Conservation (phyloP, 2,329 filamentous ascomycete genomes). For the Epichloe coenophiala region DNA sequence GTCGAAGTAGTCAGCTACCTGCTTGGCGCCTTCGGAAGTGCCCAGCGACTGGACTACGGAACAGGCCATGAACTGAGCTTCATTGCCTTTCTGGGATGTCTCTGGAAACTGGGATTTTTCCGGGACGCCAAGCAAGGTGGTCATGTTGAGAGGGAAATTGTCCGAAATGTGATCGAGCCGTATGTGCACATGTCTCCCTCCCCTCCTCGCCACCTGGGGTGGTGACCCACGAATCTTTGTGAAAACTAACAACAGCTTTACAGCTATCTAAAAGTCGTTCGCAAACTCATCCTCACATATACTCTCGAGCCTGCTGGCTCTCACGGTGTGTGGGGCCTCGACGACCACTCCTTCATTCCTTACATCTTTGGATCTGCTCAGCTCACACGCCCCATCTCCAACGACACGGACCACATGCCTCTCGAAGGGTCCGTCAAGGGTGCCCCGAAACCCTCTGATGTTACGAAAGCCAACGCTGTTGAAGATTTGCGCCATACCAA, state of each 20-base stretch:
- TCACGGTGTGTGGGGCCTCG: slow-evolving; percentile 96
- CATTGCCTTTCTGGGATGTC: slow-evolving; percentile 71
- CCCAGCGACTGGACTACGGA: slow-evolving; percentile 84
- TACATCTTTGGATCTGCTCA: slow-evolving; percentile 96
- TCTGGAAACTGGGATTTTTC: slow-evolving; percentile 87
- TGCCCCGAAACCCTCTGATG: slow-evolving; percentile 57
- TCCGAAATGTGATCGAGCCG: slow-evolving; percentile 72
- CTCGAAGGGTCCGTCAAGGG: slow-evolving; percentile 63
- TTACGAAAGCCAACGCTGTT: slow-evolving; percentile 52
- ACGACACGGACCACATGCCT: slow-evolving; percentile 47
- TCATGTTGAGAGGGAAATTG: slow-evolving; percentile 62
- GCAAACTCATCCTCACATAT: slow-evolving; percentile 76
- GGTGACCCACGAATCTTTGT: not conserved
- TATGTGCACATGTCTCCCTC: slow-evolving; percentile 23
- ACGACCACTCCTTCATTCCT: slow-evolving; percentile 87
- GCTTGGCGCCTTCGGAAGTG: slow-evolving; percentile 73
- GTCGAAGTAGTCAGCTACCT: slow-evolving; percentile 69
- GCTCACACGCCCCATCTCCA: slow-evolving; percentile 59
- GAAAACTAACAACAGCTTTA: not conserved
- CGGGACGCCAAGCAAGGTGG: slow-evolving; percentile 35
- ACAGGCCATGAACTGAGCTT: slow-evolving; percentile 96
- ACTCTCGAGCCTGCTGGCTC: slow-evolving; percentile 91
- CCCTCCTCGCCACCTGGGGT: not conserved
- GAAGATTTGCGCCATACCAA: slow-evolving; percentile 52
- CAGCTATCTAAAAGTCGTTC: slow-evolving; percentile 66